Evolutionary conservation across 1,284 basidiomycete genomes (phyloP).

Genomic region (Ustilago vetiveriae): DNA sequence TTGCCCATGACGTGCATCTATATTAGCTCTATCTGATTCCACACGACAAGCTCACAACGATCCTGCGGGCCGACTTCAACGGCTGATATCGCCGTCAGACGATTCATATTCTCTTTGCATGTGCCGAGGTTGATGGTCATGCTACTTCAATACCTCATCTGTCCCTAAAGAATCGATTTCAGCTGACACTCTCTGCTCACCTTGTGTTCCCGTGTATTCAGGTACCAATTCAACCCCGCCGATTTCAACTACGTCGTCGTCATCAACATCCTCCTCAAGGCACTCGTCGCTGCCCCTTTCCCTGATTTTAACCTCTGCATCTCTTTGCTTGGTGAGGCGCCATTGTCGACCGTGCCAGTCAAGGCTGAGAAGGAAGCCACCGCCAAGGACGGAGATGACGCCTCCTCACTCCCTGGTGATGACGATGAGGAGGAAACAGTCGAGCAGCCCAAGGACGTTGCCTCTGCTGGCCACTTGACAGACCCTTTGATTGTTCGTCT

Average conservation of each 20-base stretch:
- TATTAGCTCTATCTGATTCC: conserved; percentile 67
- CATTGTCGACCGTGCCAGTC: conserved; percentile 33
- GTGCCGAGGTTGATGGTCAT: conserved; percentile 4
- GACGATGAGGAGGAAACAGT: conserved; percentile 35
- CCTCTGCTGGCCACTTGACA: conserved; percentile 58
- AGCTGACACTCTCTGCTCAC: conserved; percentile 9
- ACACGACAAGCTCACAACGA: no score
- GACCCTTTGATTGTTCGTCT: conserved; percentile 77
- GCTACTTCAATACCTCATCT: no score
- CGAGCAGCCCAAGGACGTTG: conserved; percentile 67
- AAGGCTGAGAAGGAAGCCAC: conserved; percentile 46
- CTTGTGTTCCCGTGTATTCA: conserved; percentile 66
- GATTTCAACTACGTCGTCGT: conserved; percentile 91
- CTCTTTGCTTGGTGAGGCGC: conserved; percentile 80
- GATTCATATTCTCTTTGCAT: no score
- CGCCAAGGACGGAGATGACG: conserved; percentile 23
- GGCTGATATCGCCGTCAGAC: no score
- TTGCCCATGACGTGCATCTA: conserved; percentile 51
- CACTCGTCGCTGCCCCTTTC: conserved; percentile 81
- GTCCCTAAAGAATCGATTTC: neutral
- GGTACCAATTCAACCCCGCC: conserved; percentile 95
- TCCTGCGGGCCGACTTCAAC: no score
- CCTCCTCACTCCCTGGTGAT: conserved; percentile 34
- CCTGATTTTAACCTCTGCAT: conserved; percentile 91
- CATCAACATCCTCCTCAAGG: conserved; percentile 92